phyloP scores from a whole-genome alignment of 768 basidiomycete species.

The Kwoniella bestiolae region DNA sequence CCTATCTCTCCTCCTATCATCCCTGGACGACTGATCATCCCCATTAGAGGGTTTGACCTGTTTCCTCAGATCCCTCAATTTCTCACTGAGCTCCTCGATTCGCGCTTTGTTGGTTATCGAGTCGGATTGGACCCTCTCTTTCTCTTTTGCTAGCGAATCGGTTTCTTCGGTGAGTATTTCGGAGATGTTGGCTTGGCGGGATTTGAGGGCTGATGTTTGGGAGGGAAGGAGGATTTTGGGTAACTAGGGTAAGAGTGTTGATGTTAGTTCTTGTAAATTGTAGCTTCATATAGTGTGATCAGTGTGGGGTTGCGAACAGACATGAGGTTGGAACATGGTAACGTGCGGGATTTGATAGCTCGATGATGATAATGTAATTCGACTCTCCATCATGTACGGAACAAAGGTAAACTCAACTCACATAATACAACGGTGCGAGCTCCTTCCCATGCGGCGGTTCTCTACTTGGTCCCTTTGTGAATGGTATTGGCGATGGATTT shows the following conservation, averaged over 20 bases:
- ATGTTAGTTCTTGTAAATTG: no score
- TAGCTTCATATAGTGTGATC: no score
- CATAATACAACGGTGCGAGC: constrained; percentile 51
- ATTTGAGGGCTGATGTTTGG: constrained; percentile 44
- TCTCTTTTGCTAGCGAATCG: constrained; percentile 33
- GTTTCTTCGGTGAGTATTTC: constrained; percentile 45
- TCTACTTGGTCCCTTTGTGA: constrained; percentile 44
- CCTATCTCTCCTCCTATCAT: constrained; percentile 1
- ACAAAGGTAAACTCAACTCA: constrained; percentile 26
- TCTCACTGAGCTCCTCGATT: constrained; percentile 36
- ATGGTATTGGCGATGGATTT: constrained; percentile 52
- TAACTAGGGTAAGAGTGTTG: constrained; percentile 23
- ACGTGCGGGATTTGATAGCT: no score
- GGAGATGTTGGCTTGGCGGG: constrained; percentile 39
- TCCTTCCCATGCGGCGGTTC: constrained; percentile 33
- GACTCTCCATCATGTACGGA: no score
- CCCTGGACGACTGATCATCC: no score
- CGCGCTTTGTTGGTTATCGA: constrained; percentile 28
- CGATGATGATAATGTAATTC: no score
- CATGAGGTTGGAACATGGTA: no score
- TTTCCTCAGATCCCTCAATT: constrained; percentile 37
- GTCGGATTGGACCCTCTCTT: constrained; percentile 19
- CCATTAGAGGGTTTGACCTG: constrained; percentile 30
- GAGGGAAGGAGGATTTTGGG: constrained; percentile 51
- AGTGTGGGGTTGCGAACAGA: no score